Percentiles rank a stretch among this genome's conserved stretches.
Conservation (phyloP, 1,139 yeast species). For the Yamadazyma dushanensis region DNA sequence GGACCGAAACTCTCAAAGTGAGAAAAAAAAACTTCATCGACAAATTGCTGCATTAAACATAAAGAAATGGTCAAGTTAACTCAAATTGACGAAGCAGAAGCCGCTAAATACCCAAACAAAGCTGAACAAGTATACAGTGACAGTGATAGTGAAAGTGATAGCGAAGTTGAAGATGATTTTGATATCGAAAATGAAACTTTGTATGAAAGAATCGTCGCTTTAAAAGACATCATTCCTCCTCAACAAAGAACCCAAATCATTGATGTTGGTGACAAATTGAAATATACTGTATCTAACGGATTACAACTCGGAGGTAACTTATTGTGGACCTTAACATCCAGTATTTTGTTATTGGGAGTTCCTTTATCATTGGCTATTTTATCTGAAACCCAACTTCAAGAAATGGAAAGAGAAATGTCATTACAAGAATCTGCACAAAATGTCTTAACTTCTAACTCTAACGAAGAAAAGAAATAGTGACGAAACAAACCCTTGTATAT, state of each 20-base stretch:
- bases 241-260: slow-evolving; percentile 63
- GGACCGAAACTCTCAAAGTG: neutral
- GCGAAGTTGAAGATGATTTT: slow-evolving; percentile 70
- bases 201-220: slow-evolving; percentile 82
- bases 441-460: slow-evolving; percentile 76
- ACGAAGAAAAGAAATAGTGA: slow-evolving; percentile 35
- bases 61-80: slow-evolving; percentile 69
- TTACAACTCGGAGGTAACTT: slow-evolving; percentile 67
- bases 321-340: slow-evolving; percentile 84
- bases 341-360: slow-evolving; percentile 84
- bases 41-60: slow-evolving; percentile 11
- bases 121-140: slow-evolving; percentile 25
- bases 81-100: slow-evolving; percentile 61
- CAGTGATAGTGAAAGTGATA: slow-evolving; percentile 52
- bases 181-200: slow-evolving; percentile 82
- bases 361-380: slow-evolving; percentile 88
- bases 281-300: slow-evolving; percentile 43
- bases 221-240: slow-evolving; percentile 91
- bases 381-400: slow-evolving; percentile 90
- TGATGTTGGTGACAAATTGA: slow-evolving; percentile 33
- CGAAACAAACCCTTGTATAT: slow-evolving; percentile 18
- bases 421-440: slow-evolving; percentile 85
- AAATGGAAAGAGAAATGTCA: slow-evolving; percentile 90
- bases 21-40: slow-evolving; percentile 13
- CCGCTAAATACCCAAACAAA: slow-evolving; percentile 32